Evolutionary conservation across 345 rosid species (phyloP), one percentile per base, ranked within the genome.

Genomic region (Geranium rotundifolium): DNA sequence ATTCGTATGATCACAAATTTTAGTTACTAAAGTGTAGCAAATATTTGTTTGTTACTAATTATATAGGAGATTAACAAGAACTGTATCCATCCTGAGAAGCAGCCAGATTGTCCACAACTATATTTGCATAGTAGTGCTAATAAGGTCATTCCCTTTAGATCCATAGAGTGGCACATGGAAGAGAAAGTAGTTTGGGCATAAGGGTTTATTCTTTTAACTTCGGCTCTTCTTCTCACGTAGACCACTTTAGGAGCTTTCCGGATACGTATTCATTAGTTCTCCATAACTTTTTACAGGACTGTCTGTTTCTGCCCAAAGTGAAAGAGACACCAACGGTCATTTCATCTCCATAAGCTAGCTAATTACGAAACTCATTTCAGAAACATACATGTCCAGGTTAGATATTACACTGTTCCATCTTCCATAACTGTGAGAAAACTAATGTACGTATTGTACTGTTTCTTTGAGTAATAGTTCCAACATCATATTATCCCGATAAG

Each of bases 91-190:
- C 34, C 79, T 90, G 55, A 80, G 63, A 69, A 82, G 39, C 85
- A 69, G 63, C 96, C 96, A 56, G 46, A 71, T 17, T 88, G 95
- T 65, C 96, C 96, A 31, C 97, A 86, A 62, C 96, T 90, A 29
- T 93, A 82, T 73, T 82, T 93, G 54, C 88, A 90, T 69, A 90
- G 99, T 84, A 73, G 88, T 2, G 82, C 66, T 0, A 96, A 93
- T 72, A 86, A 71, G 62, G 84, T 93, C 5, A 73, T 90, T 23
- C 91, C 92, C 0, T 83, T 59, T 65, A 77, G 82, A 54, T 78
- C 87, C 0, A 68, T 88, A 2, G 95, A 88, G 75, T 20, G 67
- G 5, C 65, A 70, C 50, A 74, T 93, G 29, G 72, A 71, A 71
- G 81, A 73, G 56, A 88, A 71, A 69, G 72, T 76, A 86, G 61